These are phyloP conservation scores for Neopestalotiopsis sp. DNA, from an alignment of 2,329 filamentous ascomycete genomes.

Conservation along the genomic window DNA sequence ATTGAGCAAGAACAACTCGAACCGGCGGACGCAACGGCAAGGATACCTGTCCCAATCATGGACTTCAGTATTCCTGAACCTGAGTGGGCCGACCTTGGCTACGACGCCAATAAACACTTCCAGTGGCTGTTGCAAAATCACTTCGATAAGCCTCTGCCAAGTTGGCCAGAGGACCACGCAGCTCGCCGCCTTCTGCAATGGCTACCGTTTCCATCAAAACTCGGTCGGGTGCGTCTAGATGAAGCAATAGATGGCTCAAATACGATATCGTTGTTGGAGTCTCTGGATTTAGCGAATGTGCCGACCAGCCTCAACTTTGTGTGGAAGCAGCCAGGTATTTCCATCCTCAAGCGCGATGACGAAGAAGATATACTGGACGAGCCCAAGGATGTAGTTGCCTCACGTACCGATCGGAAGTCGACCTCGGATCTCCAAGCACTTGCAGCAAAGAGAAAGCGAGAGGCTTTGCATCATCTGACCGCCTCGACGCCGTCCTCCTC, in stretches of 20 bases:
- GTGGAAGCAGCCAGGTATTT: conserved; percentile 36
- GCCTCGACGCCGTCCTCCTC: conserved; percentile 17
- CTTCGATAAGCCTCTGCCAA: conserved; percentile 20
- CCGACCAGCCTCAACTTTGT: conserved; percentile 33
- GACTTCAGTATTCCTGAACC: conserved; percentile 34
- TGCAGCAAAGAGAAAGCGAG: conserved; percentile 31
- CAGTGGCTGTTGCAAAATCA: conserved; percentile 22
- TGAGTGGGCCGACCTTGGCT: conserved; percentile 28
- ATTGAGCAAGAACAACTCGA: conserved; percentile 36
- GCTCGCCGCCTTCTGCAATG: conserved; percentile 31
- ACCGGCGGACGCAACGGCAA: conserved; percentile 31
- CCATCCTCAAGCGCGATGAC: conserved; percentile 30
- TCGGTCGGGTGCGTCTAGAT: conserved; percentile 23
- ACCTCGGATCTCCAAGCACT: conserved; percentile 26
- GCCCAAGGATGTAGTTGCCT: conserved; percentile 1
- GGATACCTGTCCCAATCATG: conserved; percentile 33
- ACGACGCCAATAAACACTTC: conserved; percentile 26
- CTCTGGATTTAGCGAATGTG: conserved; percentile 19
- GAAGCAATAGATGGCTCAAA: conserved; percentile 29
- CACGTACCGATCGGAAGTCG: neutral
- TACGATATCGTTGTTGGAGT: conserved; percentile 16
- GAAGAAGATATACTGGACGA: conserved; percentile 22
- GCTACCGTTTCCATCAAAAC: conserved; percentile 31
- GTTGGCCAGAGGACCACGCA: conserved; percentile 24
- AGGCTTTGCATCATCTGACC: conserved; percentile 9